Conservation (phyloP, 805 yeast species). For the Candida rishiriensis region DNA sequence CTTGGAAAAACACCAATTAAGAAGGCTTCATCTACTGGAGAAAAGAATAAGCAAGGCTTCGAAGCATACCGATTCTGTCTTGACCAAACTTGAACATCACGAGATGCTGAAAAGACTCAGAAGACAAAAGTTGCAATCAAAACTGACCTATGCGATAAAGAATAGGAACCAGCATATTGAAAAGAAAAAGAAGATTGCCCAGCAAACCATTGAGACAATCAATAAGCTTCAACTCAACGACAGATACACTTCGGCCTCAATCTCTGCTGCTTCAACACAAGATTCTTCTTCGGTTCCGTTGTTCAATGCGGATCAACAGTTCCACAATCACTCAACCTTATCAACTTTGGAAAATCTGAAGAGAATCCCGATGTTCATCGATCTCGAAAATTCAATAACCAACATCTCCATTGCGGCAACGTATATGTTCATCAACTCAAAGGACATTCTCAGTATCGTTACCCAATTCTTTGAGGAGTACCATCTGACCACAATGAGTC, state of each 20-base stretch:
- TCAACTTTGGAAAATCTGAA: constrained; percentile 10
- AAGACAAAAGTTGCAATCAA: constrained; percentile 8
- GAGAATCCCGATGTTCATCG: constrained; percentile 6
- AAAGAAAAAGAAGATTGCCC: constrained; percentile 15
- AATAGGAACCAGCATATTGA: constrained; percentile 13
- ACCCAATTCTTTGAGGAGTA: constrained; percentile 7
- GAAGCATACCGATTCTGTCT: constrained; percentile 8
- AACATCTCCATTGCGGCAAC: constrained; percentile 7
- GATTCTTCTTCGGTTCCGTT: no score
- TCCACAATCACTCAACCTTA: background rate
- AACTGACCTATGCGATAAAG: constrained; percentile 13
- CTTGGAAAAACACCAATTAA: constrained; percentile 11
- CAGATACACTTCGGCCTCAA: background rate
- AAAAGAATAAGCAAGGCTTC: constrained; percentile 6
- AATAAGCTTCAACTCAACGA: no score
- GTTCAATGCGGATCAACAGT: constrained; percentile 2
- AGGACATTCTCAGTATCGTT: constrained; percentile 6
- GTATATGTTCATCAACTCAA: constrained; percentile 12
- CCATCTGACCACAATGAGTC: constrained; percentile 2
- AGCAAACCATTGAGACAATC: constrained; percentile 13
- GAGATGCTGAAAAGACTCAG: constrained; percentile 4
- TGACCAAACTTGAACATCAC: constrained; percentile 3
- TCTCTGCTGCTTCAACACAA: background rate
- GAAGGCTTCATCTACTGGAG: constrained; percentile 15
- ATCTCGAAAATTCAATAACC: constrained; percentile 8